These are phyloP conservation scores for Fusarium xyrophilum DNA, from an alignment of 2,329 filamentous ascomycete genomes.

Conservation along the genomic window DNA sequence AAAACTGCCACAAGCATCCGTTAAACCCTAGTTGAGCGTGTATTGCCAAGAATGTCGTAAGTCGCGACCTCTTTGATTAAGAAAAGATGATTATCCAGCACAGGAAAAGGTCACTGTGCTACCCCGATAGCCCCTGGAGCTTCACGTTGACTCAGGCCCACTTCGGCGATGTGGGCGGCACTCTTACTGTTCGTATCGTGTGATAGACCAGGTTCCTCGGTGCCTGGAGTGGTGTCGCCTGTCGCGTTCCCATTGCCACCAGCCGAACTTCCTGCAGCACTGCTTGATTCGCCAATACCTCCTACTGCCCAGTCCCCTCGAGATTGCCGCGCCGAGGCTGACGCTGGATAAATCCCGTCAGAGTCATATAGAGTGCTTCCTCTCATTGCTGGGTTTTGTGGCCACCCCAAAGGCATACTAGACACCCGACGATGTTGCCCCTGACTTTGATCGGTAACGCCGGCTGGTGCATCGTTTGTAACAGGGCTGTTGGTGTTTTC, in stretches of 20 bases:
- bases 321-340: slow-evolving; percentile 21
- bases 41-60: slow-evolving; percentile 1
- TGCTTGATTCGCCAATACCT: slow-evolving; percentile 10
- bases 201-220: background rate
- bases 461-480: slow-evolving; percentile 21
- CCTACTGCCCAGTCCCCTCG: slow-evolving; percentile 22
- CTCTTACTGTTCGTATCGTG: background rate
- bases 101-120: slow-evolving; percentile 6
- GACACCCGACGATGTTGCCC: slow-evolving; percentile 41
- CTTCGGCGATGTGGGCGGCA: background rate
- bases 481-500: slow-evolving; percentile 30
- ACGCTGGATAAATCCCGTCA: slow-evolving; percentile 24
- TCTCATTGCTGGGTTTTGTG: slow-evolving; percentile 44
- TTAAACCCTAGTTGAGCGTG: background rate
- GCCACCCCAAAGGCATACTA: slow-evolving; percentile 50
- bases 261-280: slow-evolving; percentile 4
- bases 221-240: background rate
- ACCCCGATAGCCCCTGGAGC: background rate
- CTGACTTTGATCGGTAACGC: slow-evolving; percentile 28
- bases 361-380: slow-evolving; percentile 30
- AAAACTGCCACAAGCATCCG: slow-evolving; percentile 4
- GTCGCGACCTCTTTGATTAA: background rate
- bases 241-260: slow-evolving; percentile 3
- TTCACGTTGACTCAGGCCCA: background rate
- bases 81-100: background rate